Evolutionary conservation across 495 filamentous ascomycete species (phyloP), one percentile per base, ranked within the genome.

Genomic region (Elasticomyces elasticus): DNA sequence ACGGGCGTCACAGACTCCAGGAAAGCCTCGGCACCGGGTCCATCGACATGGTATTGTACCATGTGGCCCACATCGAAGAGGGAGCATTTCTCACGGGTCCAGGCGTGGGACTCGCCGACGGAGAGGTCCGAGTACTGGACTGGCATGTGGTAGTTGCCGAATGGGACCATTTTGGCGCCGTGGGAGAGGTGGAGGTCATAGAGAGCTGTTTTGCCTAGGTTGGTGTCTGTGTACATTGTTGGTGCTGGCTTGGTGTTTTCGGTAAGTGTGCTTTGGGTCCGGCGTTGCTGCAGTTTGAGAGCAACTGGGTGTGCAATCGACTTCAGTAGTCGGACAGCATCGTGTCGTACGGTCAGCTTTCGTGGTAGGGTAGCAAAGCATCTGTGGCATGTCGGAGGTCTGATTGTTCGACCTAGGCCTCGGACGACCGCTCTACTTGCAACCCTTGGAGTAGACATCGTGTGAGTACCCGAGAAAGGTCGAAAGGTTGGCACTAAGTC

Each of bases 111-210:
- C 45, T 85, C 81, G 47, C 76, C 75, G 59, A 95, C 79, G 63
- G 79, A 79, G 55, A 87, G 74, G 56, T 82, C 81, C 23, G 74
- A 64, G 71, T 97, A 98, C 60, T 89, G 83, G 24, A 98, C 79
- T 17, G 92, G 94, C 92, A 98, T 97, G 49, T 76, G 74, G 72
- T 82, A 97, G 57, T 89, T 90, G 51, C 85, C 91, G 66, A 95
- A 98, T n/a, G 87, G 87, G 51, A 97, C 90, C 83, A 98, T 94
- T 71, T 94, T 95, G 38, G 77, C 92, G 59, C 87, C 88, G 65
- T 86, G 71, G 28, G 72, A 69, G 49, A 88, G 58, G 67, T 98
- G 91, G 23, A 97, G 72, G 62, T 90, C 82, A 72, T 94, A 83
- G 37, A 98, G 79, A 26, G 84, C 80, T 1, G 92, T 98, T 65